Conservation (phyloP, 176 grass and related monocot species). For the Elaeis guineensis region DNA sequence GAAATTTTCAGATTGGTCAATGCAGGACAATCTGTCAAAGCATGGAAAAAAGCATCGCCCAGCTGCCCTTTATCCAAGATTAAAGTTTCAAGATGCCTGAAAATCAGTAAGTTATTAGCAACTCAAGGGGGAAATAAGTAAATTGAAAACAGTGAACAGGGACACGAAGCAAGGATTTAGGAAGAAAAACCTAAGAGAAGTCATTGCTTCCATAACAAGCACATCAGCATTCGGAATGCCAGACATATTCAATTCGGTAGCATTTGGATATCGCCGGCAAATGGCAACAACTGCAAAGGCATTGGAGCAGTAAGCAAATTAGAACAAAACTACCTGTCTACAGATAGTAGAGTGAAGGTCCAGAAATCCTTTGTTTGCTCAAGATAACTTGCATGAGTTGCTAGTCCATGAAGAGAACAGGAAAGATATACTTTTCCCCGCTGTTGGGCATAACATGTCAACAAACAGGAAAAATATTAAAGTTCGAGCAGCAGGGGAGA, state of each 20-base stretch:
- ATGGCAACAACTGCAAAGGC: constrained; percentile 60
- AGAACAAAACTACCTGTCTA: background rate
- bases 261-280: constrained; percentile 68
- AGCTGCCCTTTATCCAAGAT: constrained; percentile 66
- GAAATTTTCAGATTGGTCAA: constrained; percentile 56
- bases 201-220: constrained; percentile 58
- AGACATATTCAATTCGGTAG: constrained; percentile 57
- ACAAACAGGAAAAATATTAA: no score
- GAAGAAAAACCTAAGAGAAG: constrained; percentile 51
- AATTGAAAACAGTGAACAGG: constrained; percentile 1
- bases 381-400: no score
- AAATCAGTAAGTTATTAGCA: constrained; percentile 5
- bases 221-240: constrained; percentile 60
- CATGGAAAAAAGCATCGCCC: constrained; percentile 66
- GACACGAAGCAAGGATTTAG: background rate
- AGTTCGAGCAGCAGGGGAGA: no score
- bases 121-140: constrained; percentile 8
- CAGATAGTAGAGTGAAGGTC: background rate
- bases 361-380: no score
- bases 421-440: no score
- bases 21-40: constrained; percentile 47
- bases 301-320: background rate
- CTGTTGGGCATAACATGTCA: no score
- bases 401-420: no score
- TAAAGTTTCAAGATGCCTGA: constrained; percentile 65